phyloP scores from a whole-genome alignment of 139 green algal genomes.

The Chlorella sorokiniana region DNA sequence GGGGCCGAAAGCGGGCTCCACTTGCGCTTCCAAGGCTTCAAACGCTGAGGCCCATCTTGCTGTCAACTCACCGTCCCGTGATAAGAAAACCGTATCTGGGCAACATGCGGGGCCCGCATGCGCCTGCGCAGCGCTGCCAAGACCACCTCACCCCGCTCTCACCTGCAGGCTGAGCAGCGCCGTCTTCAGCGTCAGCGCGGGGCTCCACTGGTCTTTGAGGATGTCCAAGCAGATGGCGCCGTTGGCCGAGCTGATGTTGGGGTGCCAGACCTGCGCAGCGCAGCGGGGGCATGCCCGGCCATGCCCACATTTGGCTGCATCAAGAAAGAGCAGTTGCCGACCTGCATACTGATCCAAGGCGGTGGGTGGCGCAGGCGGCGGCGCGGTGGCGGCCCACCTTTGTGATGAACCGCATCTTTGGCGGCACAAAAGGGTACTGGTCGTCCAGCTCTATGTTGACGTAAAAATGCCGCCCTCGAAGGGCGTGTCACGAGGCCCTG shows the following conservation, averaged over 20 bases:
- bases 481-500: conserved; percentile 87
- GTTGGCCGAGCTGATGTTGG: conserved; percentile 94
- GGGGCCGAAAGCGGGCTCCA: neutral
- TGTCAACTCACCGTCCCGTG: no score
- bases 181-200: conserved; percentile 95
- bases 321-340: no score
- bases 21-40: no score
- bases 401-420: conserved; percentile 97
- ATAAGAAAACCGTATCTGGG: no score
- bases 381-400: conserved; percentile 85
- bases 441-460: conserved; percentile 88
- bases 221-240: conserved; percentile 98
- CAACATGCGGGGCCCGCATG: neutral
- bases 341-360: no score
- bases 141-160: neutral
- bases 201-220: conserved; percentile 98
- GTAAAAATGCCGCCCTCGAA: conserved; percentile 83
- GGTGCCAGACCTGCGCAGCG: conserved; percentile 90
- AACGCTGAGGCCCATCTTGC: no score
- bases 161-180: conserved; percentile 86
- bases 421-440: conserved; percentile 96
- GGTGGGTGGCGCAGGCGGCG: no score
- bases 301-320: no score
- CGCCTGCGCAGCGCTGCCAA: no score
- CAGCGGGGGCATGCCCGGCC: neutral